Evolutionary conservation across 768 basidiomycete genomes (phyloP).

Genomic region (Tubosaeta sp.): DNA sequence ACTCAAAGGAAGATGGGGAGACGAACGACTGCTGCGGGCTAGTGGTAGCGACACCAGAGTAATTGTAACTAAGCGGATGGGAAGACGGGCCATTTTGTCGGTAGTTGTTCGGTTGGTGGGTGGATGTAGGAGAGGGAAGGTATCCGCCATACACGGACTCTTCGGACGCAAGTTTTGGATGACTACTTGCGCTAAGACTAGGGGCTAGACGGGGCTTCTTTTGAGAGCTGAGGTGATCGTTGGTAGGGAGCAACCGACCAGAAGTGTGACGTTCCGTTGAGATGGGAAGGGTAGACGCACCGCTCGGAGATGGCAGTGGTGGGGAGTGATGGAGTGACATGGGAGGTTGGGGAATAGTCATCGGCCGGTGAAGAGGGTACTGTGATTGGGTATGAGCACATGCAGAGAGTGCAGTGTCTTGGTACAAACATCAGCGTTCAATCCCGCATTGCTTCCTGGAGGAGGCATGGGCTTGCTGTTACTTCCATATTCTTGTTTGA

Average conservation of each 20-base stretch:
- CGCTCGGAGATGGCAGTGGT: slow-evolving; percentile 18
- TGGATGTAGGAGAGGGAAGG: slow-evolving; percentile 29
- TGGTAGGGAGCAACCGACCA: slow-evolving; percentile 28
- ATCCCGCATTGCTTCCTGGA: slow-evolving; percentile 14
- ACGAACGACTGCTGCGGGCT: slow-evolving; percentile 22
- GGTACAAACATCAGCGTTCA: slow-evolving; percentile 25
- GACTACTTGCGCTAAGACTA: slow-evolving; percentile 16
- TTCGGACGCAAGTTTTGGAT: slow-evolving; percentile 23
- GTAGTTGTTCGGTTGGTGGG: slow-evolving; percentile 24
- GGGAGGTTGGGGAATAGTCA: slow-evolving; percentile 32
- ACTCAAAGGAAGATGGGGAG: slow-evolving; percentile 26
- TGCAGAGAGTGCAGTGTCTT: neutral
- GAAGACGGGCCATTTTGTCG: slow-evolving; percentile 27
- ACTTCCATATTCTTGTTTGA: slow-evolving; percentile 27
- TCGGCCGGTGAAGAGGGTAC: slow-evolving; percentile 27
- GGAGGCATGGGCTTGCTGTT: slow-evolving; percentile 18
- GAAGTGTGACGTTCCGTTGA: slow-evolving; percentile 32
- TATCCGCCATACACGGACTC: slow-evolving; percentile 30
- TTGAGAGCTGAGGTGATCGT: slow-evolving; percentile 23
- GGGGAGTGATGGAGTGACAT: slow-evolving; percentile 29
- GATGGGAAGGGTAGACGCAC: slow-evolving; percentile 29
- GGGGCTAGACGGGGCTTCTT: slow-evolving; percentile 30
- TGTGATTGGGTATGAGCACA: slow-evolving; percentile 9
- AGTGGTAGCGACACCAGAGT: slow-evolving; percentile 16
- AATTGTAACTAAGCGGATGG: slow-evolving; percentile 26